Percentiles rank a stretch among this genome's conserved stretches.
phyloP scores from a whole-genome alignment of 371 early-diverging fungal species.

The Mortierella polycephala region DNA sequence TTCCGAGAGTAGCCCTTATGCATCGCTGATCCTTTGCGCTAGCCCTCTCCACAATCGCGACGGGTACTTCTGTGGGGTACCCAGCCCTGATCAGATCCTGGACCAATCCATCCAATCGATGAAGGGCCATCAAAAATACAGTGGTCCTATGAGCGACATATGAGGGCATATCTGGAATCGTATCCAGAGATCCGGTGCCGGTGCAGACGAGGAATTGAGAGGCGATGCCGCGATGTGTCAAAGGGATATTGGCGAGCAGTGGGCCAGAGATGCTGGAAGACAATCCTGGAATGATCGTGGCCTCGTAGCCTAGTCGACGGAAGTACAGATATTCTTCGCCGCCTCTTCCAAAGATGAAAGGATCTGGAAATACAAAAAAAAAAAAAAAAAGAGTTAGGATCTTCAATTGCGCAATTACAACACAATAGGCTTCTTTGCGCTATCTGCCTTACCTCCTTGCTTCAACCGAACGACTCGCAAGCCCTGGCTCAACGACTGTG shows the following conservation, averaged over 20 bases:
- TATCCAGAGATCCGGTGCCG: slow-evolving; percentile 73
- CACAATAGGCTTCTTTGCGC: neutral
- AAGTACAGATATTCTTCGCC: slow-evolving; percentile 90
- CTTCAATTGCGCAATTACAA: neutral
- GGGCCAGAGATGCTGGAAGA: slow-evolving; percentile 83
- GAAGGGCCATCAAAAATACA: slow-evolving; percentile 91
- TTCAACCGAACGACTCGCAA: slow-evolving; percentile 87
- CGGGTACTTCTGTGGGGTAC: slow-evolving; percentile 74
- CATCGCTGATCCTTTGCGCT: slow-evolving; percentile 78
- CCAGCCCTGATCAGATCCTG: slow-evolving; percentile 64
- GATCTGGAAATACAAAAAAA: slow-evolving; percentile 63
- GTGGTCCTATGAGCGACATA: slow-evolving; percentile 77
- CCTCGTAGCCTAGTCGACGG: slow-evolving; percentile 69
- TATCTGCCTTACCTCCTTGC: slow-evolving; percentile 68
- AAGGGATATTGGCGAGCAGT: slow-evolving; percentile 81
- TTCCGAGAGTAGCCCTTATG: slow-evolving; percentile 65
- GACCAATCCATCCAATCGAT: slow-evolving; percentile 70
- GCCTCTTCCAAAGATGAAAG: slow-evolving; percentile 93
- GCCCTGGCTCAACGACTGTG: slow-evolving; percentile 72
- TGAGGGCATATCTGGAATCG: slow-evolving; percentile 73
- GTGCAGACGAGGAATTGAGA: slow-evolving; percentile 89
- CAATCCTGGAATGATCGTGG: slow-evolving; percentile 86
- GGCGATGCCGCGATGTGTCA: slow-evolving; percentile 90
- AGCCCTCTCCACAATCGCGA: slow-evolving; percentile 82
- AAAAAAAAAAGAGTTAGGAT: neutral